Evolutionary conservation across 345 rosid species (phyloP), one percentile per base, ranked within the genome.

Genomic region (Arabidopsis suecica): DNA sequence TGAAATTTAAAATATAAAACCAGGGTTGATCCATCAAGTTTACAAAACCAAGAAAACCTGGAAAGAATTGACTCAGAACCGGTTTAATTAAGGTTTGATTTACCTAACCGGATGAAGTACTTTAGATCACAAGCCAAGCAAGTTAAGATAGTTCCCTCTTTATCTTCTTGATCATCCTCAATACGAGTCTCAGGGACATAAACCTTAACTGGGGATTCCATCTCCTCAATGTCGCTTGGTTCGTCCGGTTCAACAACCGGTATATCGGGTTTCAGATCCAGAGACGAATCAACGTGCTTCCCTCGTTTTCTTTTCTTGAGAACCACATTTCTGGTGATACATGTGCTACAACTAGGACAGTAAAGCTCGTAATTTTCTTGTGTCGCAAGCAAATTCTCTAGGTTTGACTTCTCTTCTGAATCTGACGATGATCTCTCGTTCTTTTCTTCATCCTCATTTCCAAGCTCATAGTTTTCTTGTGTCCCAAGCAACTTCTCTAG

Each of bases 271-370:
- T 74, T 83, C 64, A 40, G 34, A 66, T 66, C 83, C 9, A 2
- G 45, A 53, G 32, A 69, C 41, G 68, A 23, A 65, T 58, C 74
- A 64, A 64, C 73, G 59, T 68, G 75, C 10, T 57, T 22, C 32
- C 30, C 72, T 40, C 48, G 66, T 74, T 77, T 81, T 54, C 73
- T 82, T 80, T 84, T 79, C 32, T 37, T 53, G 28, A 91, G 89
- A 61, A 89, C 76, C 61, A 93, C 89, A 67, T 51, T 80, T 78
- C 83, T 81, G 9, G 98, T 91, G 63, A 93, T 91, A 47, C 93
- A 79, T 18, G 89, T 84, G 41, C 78, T 69, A 73, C 98, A 93
- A 41, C 86, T 84, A 23, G 98, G 98, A 72, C 98, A 93, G 49
- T 56, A 82, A 18, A 93, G 74, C 70, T 93, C 92, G 60, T 93